These are phyloP conservation scores for Lachnellula hyalina DNA, from an alignment of 2,329 filamentous ascomycete species.

Conservation along the genomic window DNA sequence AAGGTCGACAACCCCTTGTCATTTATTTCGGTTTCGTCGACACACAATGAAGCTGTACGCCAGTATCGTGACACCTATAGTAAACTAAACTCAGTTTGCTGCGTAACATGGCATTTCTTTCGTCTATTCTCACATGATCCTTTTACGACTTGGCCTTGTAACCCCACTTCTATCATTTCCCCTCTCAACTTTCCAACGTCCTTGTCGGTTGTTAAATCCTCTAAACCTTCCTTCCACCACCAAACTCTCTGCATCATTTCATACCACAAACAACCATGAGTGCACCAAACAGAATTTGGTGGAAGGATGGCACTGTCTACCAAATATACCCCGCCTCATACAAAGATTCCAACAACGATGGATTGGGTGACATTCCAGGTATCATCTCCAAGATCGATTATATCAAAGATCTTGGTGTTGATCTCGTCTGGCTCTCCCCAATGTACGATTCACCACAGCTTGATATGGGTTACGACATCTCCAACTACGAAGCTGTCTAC, in stretches of 20 bases:
- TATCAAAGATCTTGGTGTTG: slow-evolving; percentile 53
- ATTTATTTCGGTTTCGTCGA: background rate
- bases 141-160: too few species aligned
- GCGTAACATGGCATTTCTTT: too few species aligned
- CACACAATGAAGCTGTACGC: too few species aligned
- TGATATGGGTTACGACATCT: slow-evolving; percentile 68
- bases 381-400: slow-evolving; percentile 58
- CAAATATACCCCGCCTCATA: slow-evolving; percentile 55
- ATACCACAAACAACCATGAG: slow-evolving; percentile 6
- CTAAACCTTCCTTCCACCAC: too few species aligned
- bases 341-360: slow-evolving; percentile 53
- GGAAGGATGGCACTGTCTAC: slow-evolving; percentile 53
- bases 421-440: slow-evolving; percentile 63
- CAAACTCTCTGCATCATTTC: background rate
- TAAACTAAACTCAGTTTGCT: too few species aligned
- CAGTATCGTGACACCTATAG: background rate
- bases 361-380: slow-evolving; percentile 56
- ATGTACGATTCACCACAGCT: slow-evolving; percentile 59
- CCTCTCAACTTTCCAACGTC: too few species aligned
- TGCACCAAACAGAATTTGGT: slow-evolving; percentile 36
- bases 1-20: background rate
- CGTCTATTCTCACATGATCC: too few species aligned
- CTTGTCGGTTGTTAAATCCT: too few species aligned
- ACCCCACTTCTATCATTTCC: too few species aligned
- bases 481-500: slow-evolving; percentile 62